Base-by-base conservation (phyloP, 345 rosid genomes). In the Balakata baccata region DNA sequence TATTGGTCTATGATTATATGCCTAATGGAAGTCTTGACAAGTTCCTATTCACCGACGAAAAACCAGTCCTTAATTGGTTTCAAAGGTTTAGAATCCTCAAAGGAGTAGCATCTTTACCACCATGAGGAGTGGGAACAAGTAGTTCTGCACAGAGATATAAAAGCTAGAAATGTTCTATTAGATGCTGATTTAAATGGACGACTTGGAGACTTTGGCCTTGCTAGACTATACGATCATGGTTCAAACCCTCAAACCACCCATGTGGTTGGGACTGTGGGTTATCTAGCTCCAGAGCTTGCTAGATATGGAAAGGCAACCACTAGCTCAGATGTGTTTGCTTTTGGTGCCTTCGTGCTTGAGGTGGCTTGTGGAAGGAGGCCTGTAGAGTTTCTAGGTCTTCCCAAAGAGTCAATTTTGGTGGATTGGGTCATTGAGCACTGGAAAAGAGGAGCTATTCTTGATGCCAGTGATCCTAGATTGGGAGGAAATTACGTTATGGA, bases 161-260 rank as follows among this genome's bases (percentile, higher is more conserved):
- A 52, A 52, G n/a, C 56, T 14, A 52, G 56, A 7, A 52, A 52
- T 16, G n/a, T 52, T 41, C 22, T 76, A 11, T 47, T 76, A 22
- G 79, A 76, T 49, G 51, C 58, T 2, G 75, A 70, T 13, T 20
- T 70, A 2, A 70, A 70, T 25, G 79, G 79, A 29, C 18, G 79
- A 22, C 11, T 76, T 23, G 79, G 79, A 7, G 79, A 76, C 41
- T 76, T 76, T 49, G 79, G 79, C 2, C 75, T 76, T 0, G 75
- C 79, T 2, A 70, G 37, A 51, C 34, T 76, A 1, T 47, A 63
- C 17, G 75, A 76, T 57, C 79, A 76, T 17, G 79, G 79, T 11
- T n/a, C 71, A 0, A 47, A 8, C 29, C 70, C 71, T 37, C 71
- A 76, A 29, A 76, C 79, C 10, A 76, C 79, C 5, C 22, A 6